phyloP scores from a whole-genome alignment of 2,329 filamentous ascomycete genomes.

The Colletotrichum navitas region DNA sequence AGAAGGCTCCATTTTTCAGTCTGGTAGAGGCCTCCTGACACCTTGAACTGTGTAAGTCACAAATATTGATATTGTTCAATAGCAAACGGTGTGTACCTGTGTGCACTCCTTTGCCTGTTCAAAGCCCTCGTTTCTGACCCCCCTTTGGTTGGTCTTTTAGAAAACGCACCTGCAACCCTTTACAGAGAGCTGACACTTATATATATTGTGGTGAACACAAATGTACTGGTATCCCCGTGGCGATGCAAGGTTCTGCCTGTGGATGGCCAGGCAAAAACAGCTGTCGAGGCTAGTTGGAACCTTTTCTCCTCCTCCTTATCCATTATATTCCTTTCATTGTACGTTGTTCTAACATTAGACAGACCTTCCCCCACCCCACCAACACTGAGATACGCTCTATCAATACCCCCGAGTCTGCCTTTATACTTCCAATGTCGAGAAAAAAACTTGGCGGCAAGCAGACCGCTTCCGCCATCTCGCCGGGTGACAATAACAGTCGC shows the following conservation, averaged over 20 bases:
- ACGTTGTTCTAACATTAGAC: neutral
- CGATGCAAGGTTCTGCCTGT: neutral
- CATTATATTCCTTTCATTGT: conserved; percentile 2
- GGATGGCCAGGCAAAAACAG: neutral
- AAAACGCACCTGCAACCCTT: neutral
- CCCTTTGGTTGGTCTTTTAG: neutral
- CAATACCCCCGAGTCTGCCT: neutral
- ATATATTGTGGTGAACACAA: neutral
- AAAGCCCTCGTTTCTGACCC: neutral
- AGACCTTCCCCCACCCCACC: neutral
- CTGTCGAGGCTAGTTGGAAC: neutral
- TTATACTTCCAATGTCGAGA: conserved; percentile 14
- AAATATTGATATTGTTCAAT: neutral
- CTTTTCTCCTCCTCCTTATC: neutral
- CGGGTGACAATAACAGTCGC: neutral
- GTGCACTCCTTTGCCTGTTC: neutral
- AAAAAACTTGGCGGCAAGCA: conserved; percentile 1
- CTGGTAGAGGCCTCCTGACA: too few species aligned
- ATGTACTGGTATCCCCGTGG: neutral
- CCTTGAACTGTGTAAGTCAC: neutral
- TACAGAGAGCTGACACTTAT: neutral
- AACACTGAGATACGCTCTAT: neutral
- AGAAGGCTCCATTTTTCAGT: neutral
- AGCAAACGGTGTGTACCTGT: neutral
- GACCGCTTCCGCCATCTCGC: neutral